Evolutionary conservation across 257 asterid species (phyloP).

Genomic region (Thymus mandschuricus): DNA sequence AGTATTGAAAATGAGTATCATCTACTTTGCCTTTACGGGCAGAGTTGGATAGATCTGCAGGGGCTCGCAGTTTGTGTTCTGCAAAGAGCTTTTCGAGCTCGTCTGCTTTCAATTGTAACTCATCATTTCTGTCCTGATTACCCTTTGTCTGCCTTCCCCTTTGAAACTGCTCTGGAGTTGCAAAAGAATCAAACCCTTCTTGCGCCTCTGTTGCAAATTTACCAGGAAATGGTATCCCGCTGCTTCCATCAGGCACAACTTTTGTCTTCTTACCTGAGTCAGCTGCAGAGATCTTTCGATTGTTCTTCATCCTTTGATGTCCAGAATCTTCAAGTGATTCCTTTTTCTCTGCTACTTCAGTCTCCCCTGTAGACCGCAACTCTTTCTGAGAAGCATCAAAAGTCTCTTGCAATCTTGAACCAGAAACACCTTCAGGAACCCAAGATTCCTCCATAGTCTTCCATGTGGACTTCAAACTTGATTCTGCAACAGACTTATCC

Average conservation of each 20-base stretch:
- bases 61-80: constrained; percentile 66
- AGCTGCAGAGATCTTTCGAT: constrained; percentile 37
- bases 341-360: constrained; percentile 44
- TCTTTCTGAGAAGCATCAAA: constrained; percentile 52
- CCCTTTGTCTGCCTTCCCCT: constrained; percentile 72
- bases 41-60: constrained; percentile 69
- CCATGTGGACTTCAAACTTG: constrained; percentile 40
- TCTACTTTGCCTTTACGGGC: constrained; percentile 48
- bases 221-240: constrained; percentile 40
- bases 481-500: constrained; percentile 39
- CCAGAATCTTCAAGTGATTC: constrained; percentile 58
- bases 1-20: constrained; percentile 44
- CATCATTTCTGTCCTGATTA: constrained; percentile 85
- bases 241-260: constrained; percentile 28
- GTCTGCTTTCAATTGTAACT: constrained; percentile 81
- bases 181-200: constrained; percentile 49
- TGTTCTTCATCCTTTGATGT: constrained; percentile 29
- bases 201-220: constrained; percentile 47
- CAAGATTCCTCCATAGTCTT: constrained; percentile 45
- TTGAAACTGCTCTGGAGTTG: constrained; percentile 58
- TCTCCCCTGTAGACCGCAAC: constrained; percentile 37
- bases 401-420: constrained; percentile 53
- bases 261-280: constrained; percentile 51
- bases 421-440: constrained; percentile 45
- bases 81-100: constrained; percentile 96